phyloP scores from a whole-genome alignment of 139 green algal genomes.

The Haematococcus lacustris region DNA sequence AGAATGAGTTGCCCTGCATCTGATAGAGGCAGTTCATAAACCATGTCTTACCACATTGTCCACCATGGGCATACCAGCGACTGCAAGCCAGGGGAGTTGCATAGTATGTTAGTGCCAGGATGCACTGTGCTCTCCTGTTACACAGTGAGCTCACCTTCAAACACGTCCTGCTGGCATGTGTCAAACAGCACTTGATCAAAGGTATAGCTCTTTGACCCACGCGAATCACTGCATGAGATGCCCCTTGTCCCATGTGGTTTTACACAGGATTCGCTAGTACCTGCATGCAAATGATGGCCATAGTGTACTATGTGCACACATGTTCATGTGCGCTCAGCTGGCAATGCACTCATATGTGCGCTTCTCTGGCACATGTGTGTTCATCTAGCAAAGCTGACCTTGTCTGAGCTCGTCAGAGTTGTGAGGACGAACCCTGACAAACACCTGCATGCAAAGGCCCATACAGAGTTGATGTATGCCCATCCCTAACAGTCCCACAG shows the following conservation, averaged over 20 bases:
- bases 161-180: constrained; percentile 51
- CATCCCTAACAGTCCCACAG: neutral
- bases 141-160: constrained; percentile 30
- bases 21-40: too few relatives aligned
- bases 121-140: neutral
- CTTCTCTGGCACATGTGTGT: too few relatives aligned
- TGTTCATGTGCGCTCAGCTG: neutral
- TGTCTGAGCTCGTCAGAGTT: constrained; percentile 14
- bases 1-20: too few relatives aligned
- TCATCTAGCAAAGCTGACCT: neutral
- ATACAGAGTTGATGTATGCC: neutral
- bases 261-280: neutral
- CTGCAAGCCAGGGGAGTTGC: constrained; percentile 23
- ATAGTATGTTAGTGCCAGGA: neutral
- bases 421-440: constrained; percentile 42
- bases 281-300: neutral
- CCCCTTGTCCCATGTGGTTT: constrained; percentile 12
- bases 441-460: constrained; percentile 31
- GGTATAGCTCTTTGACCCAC: constrained; percentile 25
- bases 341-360: neutral
- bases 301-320: neutral
- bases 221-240: constrained; percentile 15
- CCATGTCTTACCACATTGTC: too few relatives aligned
- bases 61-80: constrained; percentile 55
- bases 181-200: constrained; percentile 51